Percentiles rank a stretch among this genome's conserved stretches.
These are phyloP conservation scores for Comarum palustre DNA, from an alignment of 306 rosid genomes.

Conservation along the genomic window DNA sequence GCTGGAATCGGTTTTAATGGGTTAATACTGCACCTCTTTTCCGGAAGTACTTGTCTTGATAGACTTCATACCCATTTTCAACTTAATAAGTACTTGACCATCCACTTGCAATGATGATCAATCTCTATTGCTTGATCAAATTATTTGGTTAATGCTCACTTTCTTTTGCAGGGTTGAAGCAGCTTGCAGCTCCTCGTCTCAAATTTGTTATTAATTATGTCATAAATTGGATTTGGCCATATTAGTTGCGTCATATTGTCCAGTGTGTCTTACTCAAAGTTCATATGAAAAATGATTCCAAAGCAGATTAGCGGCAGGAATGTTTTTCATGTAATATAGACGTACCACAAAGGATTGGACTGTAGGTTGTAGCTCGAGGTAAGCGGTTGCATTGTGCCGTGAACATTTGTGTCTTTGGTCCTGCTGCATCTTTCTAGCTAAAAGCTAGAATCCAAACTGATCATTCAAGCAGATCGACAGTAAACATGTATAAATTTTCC, in stretches of 20 bases:
- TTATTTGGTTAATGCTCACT: slow-evolving; percentile 12
- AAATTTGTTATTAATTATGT: slow-evolving; percentile 1
- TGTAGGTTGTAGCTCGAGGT: slow-evolving; percentile 3
- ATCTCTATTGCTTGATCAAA: slow-evolving; percentile 6
- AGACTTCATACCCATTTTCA: neutral
- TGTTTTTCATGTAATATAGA: neutral
- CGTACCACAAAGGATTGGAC: neutral
- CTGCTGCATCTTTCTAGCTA: neutral
- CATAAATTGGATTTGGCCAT: neutral
- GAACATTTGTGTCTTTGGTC: neutral
- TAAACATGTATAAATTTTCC: neutral
- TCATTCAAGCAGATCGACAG: neutral
- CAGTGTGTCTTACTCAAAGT: neutral
- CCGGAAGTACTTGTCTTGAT: neutral
- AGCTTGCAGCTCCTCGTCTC: neutral
- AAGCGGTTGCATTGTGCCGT: slow-evolving; percentile 4
- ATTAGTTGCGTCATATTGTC: neutral
- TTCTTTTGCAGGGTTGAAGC: slow-evolving; percentile 27
- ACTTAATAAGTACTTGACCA: neutral
- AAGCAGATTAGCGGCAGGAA: neutral
- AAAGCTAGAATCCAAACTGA: neutral
- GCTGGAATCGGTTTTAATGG: neutral
- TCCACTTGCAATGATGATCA: slow-evolving; percentile 3
- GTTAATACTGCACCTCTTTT: neutral
- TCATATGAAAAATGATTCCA: neutral